These are phyloP conservation scores for Adansonia digitata DNA, from an alignment of 345 rosid genomes.

Conservation along the genomic window DNA sequence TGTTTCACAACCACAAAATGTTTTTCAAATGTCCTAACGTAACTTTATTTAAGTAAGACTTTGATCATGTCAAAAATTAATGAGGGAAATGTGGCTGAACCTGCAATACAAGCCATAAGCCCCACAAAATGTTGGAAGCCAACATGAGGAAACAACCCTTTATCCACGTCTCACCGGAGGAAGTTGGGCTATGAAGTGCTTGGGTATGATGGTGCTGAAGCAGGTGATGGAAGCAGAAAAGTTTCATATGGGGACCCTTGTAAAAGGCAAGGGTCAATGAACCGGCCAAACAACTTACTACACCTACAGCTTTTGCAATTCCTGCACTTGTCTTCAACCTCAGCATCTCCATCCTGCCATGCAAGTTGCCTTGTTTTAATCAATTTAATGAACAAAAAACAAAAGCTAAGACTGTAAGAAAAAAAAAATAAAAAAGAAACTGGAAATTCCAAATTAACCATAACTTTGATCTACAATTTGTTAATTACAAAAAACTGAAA, in stretches of 20 bases:
- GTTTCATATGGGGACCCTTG: conserved; percentile 62
- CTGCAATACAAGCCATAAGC: conserved; percentile 89
- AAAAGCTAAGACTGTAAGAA: neutral
- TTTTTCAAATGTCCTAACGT: neutral
- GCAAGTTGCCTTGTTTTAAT: neutral
- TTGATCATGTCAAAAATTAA: neutral
- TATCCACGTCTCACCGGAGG: conserved; percentile 58
- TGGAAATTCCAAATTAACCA: neutral
- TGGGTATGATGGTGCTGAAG: conserved; percentile 23
- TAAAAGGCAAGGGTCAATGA: conserved; percentile 59
- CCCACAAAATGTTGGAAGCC: conserved; percentile 59
- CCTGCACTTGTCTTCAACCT: conserved; percentile 55
- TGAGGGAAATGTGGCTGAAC: too few species aligned
- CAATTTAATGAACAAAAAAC: neutral
- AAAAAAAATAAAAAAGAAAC: neutral
- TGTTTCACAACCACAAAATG: conserved; percentile 22
- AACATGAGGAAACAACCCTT: conserved; percentile 87
- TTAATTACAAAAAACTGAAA: neutral
- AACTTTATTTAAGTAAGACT: neutral
- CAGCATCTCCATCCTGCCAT: conserved; percentile 59
- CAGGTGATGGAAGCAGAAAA: conserved; percentile 35
- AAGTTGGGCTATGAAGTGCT: conserved; percentile 18
- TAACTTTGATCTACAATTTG: neutral
- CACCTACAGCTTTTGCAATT: conserved; percentile 60
- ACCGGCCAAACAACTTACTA: conserved; percentile 61